phyloP scores from a whole-genome alignment of 345 rosid species.

The Mangifera indica region DNA sequence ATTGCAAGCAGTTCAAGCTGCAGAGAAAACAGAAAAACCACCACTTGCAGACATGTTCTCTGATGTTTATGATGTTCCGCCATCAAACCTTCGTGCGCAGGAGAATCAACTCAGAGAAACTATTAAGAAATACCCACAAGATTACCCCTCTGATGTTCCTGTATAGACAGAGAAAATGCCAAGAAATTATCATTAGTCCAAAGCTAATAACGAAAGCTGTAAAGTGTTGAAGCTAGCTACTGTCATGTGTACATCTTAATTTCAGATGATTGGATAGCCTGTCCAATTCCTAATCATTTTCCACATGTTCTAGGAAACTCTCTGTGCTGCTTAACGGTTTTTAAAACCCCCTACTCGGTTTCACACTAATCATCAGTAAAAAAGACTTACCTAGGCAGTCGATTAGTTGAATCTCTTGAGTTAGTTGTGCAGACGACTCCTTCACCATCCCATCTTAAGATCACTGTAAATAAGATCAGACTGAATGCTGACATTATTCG shows the following conservation, averaged over 20 bases:
- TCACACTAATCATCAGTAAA: too few relatives aligned
- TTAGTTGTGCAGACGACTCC: constrained; percentile 35
- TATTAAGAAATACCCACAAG: constrained; percentile 44
- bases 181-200: not conserved
- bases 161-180: constrained; percentile 12
- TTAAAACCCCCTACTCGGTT: too few relatives aligned
- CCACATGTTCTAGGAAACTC: too few relatives aligned
- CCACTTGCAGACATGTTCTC: constrained; percentile 52
- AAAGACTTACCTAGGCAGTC: too few relatives aligned
- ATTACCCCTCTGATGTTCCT: constrained; percentile 61
- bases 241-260: not conserved
- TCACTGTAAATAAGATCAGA: constrained; percentile 29
- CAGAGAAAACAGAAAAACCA: constrained; percentile 62
- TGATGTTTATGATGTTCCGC: constrained; percentile 62
- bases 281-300: too few relatives aligned
- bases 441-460: constrained; percentile 36
- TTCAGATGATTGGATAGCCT: too few relatives aligned
- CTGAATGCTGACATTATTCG: constrained; percentile 50
- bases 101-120: constrained; percentile 52
- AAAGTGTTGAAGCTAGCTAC: not conserved
- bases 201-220: not conserved
- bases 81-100: constrained; percentile 60
- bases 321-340: too few relatives aligned
- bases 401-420: not conserved
- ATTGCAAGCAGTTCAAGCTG: constrained; percentile 61